Conservation (phyloP, 2,329 filamentous ascomycete genomes). For the Neodidymelliopsis sp. region DNA sequence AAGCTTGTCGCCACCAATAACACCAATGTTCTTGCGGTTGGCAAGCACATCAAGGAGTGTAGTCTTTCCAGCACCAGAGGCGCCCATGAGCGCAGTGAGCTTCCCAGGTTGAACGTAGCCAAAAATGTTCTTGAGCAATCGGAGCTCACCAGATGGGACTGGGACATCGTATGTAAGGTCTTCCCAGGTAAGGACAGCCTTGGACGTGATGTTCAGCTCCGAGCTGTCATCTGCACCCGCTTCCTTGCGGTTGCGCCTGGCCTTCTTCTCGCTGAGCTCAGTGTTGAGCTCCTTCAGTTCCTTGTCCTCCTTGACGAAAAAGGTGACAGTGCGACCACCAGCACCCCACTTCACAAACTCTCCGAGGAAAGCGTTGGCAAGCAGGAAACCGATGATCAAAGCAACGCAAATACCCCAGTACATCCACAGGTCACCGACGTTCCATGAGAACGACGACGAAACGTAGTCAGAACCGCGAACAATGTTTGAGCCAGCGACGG, state of each 20-base stretch:
- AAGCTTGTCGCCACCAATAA: conserved; percentile 68
- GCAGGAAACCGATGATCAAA: conserved; percentile 78
- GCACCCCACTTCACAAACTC: conserved; percentile 80
- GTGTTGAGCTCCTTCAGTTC: conserved; percentile 73
- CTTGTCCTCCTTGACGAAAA: conserved; percentile 74
- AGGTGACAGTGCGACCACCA: conserved; percentile 80
- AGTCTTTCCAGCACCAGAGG: conserved; percentile 79
- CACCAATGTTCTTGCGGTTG: conserved; percentile 69
- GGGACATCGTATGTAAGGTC: conserved; percentile 72
- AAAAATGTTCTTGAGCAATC: conserved; percentile 63
- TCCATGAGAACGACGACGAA: conserved; percentile 71
- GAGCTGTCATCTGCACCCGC: conserved; percentile 51
- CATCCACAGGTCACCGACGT: conserved; percentile 74
- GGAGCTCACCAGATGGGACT: conserved; percentile 64
- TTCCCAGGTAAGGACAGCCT: conserved; percentile 65
- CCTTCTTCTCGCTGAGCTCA: conserved; percentile 66
- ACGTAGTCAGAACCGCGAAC: conserved; percentile 76
- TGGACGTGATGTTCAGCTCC: conserved; percentile 61
- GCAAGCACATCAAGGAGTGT: conserved; percentile 82
- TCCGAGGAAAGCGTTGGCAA: conserved; percentile 75
- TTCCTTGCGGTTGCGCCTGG: conserved; percentile 58
- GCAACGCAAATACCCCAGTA: conserved; percentile 70
- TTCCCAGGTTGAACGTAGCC: conserved; percentile 65
- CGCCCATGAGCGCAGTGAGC: conserved; percentile 57
- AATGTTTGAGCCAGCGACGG: conserved; percentile 66